Percentiles rank a stretch among this genome's conserved stretches.
Evolutionary conservation across 345 rosid genomes (phyloP).

Genomic region (Mercurialis annua): DNA sequence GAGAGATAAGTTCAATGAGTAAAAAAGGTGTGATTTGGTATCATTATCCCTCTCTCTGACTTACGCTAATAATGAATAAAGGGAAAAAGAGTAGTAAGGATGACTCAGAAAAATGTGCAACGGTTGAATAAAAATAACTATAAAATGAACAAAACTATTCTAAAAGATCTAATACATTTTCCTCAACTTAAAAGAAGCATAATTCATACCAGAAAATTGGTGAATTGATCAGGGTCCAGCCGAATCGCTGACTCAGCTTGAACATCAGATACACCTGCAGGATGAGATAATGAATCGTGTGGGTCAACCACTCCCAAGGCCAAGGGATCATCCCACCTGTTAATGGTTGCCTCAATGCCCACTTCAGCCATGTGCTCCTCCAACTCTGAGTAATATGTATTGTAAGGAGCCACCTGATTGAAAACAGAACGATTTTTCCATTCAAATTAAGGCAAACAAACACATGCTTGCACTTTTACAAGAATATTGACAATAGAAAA

Average conservation of each 20-base stretch:
- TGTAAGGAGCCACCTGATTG: slow-evolving; percentile 91
- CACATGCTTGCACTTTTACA: background rate
- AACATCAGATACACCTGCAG: slow-evolving; percentile 93
- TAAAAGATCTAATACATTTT: background rate
- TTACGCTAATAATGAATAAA: background rate
- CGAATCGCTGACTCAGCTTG: slow-evolving; percentile 82
- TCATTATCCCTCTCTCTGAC: background rate
- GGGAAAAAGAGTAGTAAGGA: background rate
- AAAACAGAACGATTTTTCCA: background rate
- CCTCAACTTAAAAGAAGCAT: background rate
- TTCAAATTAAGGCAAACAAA: background rate
- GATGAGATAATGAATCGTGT: slow-evolving; percentile 93
- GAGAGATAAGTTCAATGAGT: background rate
- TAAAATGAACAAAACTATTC: background rate
- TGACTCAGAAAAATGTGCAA: background rate
- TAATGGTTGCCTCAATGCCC: slow-evolving; percentile 71
- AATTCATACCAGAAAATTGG: slow-evolving; percentile 74
- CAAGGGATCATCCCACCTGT: slow-evolving; percentile 90
- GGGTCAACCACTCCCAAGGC: slow-evolving; percentile 87
- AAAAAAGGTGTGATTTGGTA: background rate
- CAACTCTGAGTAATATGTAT: slow-evolving; percentile 83
- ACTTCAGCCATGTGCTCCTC: slow-evolving; percentile 88
- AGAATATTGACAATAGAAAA: background rate
- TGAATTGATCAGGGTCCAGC: slow-evolving; percentile 89
- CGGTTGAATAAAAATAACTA: background rate